phyloP scores from a whole-genome alignment of 1,284 basidiomycete genomes.

The Rhodotorula glutinis region DNA sequence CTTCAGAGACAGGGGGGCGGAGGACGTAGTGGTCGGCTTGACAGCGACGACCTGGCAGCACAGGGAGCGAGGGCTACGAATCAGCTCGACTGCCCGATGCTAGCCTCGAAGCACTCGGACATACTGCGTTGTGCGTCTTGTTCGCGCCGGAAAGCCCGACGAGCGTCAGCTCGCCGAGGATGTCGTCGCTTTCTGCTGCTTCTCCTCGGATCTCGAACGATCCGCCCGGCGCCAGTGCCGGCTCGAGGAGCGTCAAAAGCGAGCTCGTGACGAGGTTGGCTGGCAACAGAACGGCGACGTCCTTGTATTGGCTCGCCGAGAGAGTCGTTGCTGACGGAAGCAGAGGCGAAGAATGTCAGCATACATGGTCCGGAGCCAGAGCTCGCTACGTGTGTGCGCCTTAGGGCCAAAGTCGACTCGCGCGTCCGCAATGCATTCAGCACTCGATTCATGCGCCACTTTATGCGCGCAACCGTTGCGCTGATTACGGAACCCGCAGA shows the following conservation, averaged over 20 bases:
- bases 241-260: conserved; percentile 33
- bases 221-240: conserved; percentile 28
- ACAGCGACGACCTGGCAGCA: conserved; percentile 26
- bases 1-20: conserved; percentile 37
- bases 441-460: too few relatives aligned
- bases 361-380: too few relatives aligned
- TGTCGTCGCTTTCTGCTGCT: conserved; percentile 25
- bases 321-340: conserved; percentile 24
- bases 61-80: too few relatives aligned
- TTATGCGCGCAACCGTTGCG: too few relatives aligned
- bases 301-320: conserved; percentile 19
- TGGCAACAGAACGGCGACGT: conserved; percentile 34
- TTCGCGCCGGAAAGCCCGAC: conserved; percentile 26
- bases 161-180: conserved; percentile 30
- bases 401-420: too few relatives aligned
- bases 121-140: conserved; percentile 14
- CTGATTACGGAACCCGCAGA: conserved; percentile 1
- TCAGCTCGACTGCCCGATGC: neutral
- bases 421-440: too few relatives aligned
- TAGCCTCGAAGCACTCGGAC: neutral
- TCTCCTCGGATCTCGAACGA: conserved; percentile 26
- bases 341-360: neutral
- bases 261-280: conserved; percentile 27
- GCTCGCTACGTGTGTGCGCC: too few relatives aligned
- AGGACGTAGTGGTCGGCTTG: conserved; percentile 31